Conservation (phyloP, 139 green algal genomes). For the Closterium sp. region DNA sequence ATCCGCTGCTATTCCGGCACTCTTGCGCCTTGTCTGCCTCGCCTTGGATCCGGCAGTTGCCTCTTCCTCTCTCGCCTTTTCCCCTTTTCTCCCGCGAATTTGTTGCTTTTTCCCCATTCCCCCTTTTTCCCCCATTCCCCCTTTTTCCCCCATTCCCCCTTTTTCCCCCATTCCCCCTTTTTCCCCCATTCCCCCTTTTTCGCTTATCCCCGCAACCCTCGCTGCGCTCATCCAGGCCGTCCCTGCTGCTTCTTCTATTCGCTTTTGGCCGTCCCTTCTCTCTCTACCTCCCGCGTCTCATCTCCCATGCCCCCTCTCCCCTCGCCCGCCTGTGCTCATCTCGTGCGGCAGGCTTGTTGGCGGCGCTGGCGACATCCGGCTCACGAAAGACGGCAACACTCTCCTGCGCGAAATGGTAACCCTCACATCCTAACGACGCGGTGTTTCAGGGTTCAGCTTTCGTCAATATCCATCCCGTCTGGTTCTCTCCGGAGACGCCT, state of each 20-base stretch:
- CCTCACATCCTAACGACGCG: background rate
- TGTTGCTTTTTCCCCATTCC: too few species aligned
- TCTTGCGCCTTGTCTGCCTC: too few species aligned
- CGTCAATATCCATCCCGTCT: background rate
- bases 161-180: background rate
- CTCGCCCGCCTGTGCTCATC: background rate
- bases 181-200: background rate
- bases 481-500: background rate
- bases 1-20: too few species aligned
- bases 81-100: too few species aligned
- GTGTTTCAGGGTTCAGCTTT: background rate
- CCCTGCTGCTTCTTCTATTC: background rate
- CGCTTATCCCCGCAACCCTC: background rate
- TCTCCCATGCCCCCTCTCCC: background rate
- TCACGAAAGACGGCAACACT: conserved; percentile 79
- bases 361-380: conserved; percentile 85
- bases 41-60: too few species aligned
- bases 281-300: background rate
- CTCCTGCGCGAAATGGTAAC: conserved; percentile 57
- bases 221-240: background rate
- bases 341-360: conserved; percentile 48
- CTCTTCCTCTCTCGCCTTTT: background rate
- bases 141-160: background rate
- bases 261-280: background rate
- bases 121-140: background rate